Evolutionary conservation across 2,329 filamentous ascomycete genomes (phyloP).

Genomic region (Scleromitrula shiraiana): DNA sequence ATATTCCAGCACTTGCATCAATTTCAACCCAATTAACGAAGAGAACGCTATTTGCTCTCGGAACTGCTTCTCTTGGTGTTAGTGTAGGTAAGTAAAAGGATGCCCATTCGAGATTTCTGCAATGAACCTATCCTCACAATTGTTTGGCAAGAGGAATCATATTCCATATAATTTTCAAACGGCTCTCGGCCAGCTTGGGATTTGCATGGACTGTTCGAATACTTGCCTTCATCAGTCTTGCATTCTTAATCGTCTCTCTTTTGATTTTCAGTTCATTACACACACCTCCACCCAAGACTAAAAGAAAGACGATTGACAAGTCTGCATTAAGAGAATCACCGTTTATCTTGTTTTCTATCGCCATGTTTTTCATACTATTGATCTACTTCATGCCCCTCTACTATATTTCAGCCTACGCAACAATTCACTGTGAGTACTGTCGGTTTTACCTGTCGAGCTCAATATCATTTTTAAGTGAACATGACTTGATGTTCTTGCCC

Average conservation of each 20-base stretch:
- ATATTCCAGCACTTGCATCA: constrained; percentile 17
- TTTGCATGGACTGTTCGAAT: constrained; percentile 48
- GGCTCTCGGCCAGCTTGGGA: constrained; percentile 30
- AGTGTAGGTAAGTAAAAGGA: constrained; percentile 32
- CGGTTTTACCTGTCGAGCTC: no score
- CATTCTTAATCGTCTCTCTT: constrained; percentile 15
- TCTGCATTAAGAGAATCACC: constrained; percentile 29
- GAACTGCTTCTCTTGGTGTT: constrained; percentile 33
- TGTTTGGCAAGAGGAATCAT: constrained; percentile 36
- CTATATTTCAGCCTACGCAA: constrained; percentile 35
- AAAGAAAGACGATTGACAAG: neutral
- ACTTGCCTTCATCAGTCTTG: constrained; percentile 41
- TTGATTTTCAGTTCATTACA: neutral
- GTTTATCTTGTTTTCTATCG: constrained; percentile 30
- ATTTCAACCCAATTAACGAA: constrained; percentile 38
- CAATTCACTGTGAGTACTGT: no score
- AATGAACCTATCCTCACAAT: neutral
- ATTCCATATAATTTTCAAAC: constrained; percentile 41
- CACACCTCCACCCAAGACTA: neutral
- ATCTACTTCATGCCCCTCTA: constrained; percentile 44
- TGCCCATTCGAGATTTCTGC: neutral
- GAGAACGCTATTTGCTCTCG: constrained; percentile 36
- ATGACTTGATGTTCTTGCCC: no score
- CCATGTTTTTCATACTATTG: constrained; percentile 35
- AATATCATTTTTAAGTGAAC: no score